Conservation (phyloP, 176 grass and related monocot species). For the Urochloa ruziziensis region DNA sequence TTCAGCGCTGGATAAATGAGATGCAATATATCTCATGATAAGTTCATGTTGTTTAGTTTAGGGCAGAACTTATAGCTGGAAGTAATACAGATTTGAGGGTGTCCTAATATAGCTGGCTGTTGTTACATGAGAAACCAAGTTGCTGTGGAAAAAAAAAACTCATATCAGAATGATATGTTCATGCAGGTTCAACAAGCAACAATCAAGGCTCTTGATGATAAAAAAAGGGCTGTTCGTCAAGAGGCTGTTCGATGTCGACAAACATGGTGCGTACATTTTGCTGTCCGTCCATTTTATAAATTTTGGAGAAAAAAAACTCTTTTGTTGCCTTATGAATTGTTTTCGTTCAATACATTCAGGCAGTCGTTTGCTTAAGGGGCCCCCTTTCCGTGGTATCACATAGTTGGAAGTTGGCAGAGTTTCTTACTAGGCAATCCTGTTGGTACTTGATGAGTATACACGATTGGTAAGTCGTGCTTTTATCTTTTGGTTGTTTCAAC, state of each 20-base stretch:
- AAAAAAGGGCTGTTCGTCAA: constrained; percentile 72
- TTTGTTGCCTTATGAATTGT: neutral
- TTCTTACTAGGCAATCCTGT: neutral
- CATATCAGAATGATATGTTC: neutral
- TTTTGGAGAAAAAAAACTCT: neutral
- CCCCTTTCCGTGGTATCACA: neutral
- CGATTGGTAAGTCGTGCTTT: neutral
- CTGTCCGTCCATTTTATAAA: neutral
- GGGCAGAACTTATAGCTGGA: neutral
- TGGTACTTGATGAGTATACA: constrained; percentile 1
- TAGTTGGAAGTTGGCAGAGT: neutral
- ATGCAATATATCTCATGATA: constrained; percentile 20
- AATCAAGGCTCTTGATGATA: constrained; percentile 84
- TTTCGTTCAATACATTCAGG: constrained; percentile 38
- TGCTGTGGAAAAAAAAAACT: constrained; percentile 22
- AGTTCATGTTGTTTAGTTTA: constrained; percentile 10
- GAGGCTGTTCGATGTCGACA: constrained; percentile 85
- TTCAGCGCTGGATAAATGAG: neutral
- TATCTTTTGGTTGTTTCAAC: neutral
- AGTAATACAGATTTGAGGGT: neutral
- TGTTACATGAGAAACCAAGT: neutral
- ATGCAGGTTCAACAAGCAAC: constrained; percentile 71
- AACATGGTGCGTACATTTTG: constrained; percentile 62
- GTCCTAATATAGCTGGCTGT: neutral
- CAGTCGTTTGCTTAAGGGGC: constrained; percentile 51